Base-by-base conservation (phyloP, 2,329 filamentous ascomycete species). In the Canariomyces notabilis region DNA sequence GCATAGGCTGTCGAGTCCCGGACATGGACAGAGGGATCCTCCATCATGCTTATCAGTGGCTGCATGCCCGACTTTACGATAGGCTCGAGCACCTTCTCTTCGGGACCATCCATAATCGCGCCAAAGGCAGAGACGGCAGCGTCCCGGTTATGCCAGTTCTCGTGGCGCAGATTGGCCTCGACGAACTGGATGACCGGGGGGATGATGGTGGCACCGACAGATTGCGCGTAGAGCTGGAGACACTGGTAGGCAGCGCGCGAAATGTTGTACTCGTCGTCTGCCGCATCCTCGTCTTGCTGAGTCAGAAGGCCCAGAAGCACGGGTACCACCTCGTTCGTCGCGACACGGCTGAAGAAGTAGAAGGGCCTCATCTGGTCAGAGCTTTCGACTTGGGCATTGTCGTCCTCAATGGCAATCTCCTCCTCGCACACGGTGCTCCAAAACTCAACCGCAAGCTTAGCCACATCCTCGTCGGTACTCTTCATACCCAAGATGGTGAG, bases 361-460 rank as follows among this genome's bases (percentile, higher is more conserved):
- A 93, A 95, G 12, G 89, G 87, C 48, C 93, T 83, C 70, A 91
- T 80, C 68, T 95, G 87, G 46, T 88, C 83, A 15, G 85, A 81
- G 61, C 81, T 88, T 61, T 95, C 88, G 49, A 77, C 70, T 65
- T 76, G 42, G 29, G 82, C 78, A 67, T 98, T 98, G 68, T 98
- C 93, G 63, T 98, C 93, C 64, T 98, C 93, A 61, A 98, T 97
- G 55, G 85, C 85, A 59, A 96, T 91, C 69, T 98, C 93, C 71
- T 98, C 93, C 67, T 98, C 93, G 68, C 93, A 98, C 39, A 98
- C 93, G n/a, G 93, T 96, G 75, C 91, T 97, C 93, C 93, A 98
- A 73, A 98, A 98, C 67, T 98, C 93, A 57, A 98, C 89, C 31
- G 93, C 93, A 46, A 98, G 78, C 77, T 98, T 98, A 52, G 93